Base-by-base conservation (phyloP, 371 early-diverging fungal genomes). In the Mortierella sp. region DNA sequence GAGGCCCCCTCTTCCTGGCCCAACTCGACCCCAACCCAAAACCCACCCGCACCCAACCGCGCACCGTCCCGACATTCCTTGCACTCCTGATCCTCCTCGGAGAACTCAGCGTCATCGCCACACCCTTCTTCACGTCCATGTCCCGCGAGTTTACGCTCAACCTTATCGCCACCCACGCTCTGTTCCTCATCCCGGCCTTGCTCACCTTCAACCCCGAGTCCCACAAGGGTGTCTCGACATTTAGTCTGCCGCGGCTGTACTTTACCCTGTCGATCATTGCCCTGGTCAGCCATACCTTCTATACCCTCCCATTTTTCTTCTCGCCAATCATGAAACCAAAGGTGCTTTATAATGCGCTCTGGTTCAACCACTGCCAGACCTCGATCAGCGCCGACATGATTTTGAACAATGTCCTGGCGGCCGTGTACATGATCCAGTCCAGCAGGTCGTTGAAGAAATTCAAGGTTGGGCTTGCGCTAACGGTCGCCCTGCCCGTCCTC, bases 351-450 rank as follows among this genome's bases (percentile, higher is more conserved):
- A 52, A 44, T 7, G 79, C 84, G 1, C 76, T 83, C 5, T 83
- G 79, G 79, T 68, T 45, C 68, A 83, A 83, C 50, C 84, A 83
- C 26, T 83, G 84, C 48, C 84, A 83, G 64, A 83, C 84, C 14
- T 83, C 84, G 5, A 83, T 83, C 68, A 83, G 84, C 14, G 84
- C 84, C 4, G 84, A 83, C 65, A 45, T 83, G 76, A 24, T 83
- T 3, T 75, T 79, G 31, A 83, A 83, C 68, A 83, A 78, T 29
- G n/a, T 83, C 53, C 50, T 83, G 44, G 79, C 84, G 1, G 84
- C 79, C 16, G 61, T 75, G 4, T 78, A 73, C 41, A 79, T 83
- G 71, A 31, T 83, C 37, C 84, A 74, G 44, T 75, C 84, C 19
- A 83, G 79, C 31, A 66, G 63, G 4, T 70, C 66, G 31, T 11